Percentiles rank a stretch among this genome's conserved stretches.
These are phyloP conservation scores for Echria macrotheca DNA, from an alignment of 495 filamentous ascomycete genomes.

Conservation along the genomic window DNA sequence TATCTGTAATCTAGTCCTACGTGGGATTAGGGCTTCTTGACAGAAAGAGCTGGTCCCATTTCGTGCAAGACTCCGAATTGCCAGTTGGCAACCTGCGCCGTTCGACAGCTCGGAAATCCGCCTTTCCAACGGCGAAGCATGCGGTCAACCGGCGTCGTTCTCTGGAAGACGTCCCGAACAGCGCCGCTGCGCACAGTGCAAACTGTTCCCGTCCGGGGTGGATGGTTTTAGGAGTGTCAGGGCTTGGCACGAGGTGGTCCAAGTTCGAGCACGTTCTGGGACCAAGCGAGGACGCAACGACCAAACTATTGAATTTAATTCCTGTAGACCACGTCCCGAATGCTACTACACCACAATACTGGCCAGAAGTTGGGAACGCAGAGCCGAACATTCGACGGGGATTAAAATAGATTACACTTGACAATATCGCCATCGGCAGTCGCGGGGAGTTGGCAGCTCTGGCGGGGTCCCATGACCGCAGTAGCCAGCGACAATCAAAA, in stretches of 20 bases:
- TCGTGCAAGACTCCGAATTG: no score
- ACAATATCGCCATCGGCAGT: conserved; percentile 3
- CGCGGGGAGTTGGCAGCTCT: no score
- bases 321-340: background rate
- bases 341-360: background rate
- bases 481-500: no score
- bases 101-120: no score
- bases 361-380: background rate
- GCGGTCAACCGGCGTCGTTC: background rate
- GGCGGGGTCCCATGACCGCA: conserved; percentile 2
- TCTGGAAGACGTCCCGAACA: no score
- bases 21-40: no score
- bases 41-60: no score
- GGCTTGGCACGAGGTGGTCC: background rate
- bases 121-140: no score
- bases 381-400: background rate
- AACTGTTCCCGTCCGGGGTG: background rate
- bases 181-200: conserved; percentile 2
- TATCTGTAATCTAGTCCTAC: no score
- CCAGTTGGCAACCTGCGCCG: no score
- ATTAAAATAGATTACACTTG: conserved; percentile 8
- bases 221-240: conserved; percentile 1
- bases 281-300: background rate
- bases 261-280: background rate
- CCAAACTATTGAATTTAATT: conserved; percentile 7